Percentiles rank a stretch among this genome's conserved stretches.
Evolutionary conservation across 495 filamentous ascomycete species (phyloP).

Genomic region (Aspergillus coremiiformis): DNA sequence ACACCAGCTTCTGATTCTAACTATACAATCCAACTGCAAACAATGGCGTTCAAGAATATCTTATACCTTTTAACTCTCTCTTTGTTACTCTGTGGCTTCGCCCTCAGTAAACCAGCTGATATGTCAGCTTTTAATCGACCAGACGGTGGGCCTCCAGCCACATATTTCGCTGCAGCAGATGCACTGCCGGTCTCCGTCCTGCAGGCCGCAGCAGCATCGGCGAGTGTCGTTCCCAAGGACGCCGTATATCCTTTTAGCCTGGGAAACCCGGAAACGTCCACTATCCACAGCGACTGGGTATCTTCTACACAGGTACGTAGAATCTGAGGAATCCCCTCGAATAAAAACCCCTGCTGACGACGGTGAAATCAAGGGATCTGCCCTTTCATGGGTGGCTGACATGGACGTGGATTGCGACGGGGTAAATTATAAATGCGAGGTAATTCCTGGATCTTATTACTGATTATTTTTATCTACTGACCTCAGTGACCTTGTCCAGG

Average conservation of each 20-base stretch:
- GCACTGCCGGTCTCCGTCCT: constrained; percentile 25
- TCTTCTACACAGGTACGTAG: constrained; percentile 17
- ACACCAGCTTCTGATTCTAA: not conserved
- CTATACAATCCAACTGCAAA: not conserved
- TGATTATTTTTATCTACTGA: not conserved
- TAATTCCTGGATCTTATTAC: no score
- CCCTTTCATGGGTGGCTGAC: constrained; percentile 26
- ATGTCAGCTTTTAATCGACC: constrained; percentile 21
- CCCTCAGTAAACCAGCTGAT: constrained; percentile 14
- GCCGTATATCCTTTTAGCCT: constrained; percentile 20
- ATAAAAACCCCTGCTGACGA: not conserved
- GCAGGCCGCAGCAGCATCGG: constrained; percentile 21
- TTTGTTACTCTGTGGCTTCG: constrained; percentile 5
- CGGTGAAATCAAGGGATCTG: constrained; percentile 17
- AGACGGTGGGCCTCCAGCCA: constrained; percentile 22
- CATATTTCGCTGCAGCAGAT: constrained; percentile 21
- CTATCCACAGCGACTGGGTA: constrained; percentile 29
- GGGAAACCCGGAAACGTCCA: constrained; percentile 14
- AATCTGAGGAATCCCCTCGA: not conserved
- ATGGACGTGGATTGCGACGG: constrained; percentile 34
- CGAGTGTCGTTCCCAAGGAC: constrained; percentile 17
- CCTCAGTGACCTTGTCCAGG: constrained; percentile 9
- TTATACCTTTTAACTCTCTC: not conserved
- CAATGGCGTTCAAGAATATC: not conserved
- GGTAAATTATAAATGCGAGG: constrained; percentile 24